Evolutionary conservation across 164 flowering plant genomes (phyloP).

Genomic region (Umbellularia californica): DNA sequence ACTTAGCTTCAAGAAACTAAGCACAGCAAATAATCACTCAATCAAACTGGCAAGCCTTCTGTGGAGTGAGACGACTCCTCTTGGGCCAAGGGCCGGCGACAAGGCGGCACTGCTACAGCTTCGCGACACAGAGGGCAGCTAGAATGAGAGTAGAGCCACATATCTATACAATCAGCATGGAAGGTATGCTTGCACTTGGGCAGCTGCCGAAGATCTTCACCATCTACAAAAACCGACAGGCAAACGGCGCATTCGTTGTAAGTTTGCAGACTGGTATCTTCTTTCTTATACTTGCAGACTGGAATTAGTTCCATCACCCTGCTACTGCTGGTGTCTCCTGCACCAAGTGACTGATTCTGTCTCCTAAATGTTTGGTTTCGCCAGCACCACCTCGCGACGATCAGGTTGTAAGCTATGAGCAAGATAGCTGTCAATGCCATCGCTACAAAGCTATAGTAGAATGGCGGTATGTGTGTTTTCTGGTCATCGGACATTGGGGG

Average conservation of each 20-base stretch:
- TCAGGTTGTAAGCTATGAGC: constrained; percentile 9
- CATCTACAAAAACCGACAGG: constrained; percentile 52
- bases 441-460: constrained; percentile 10
- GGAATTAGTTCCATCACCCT: constrained; percentile 5
- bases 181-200: constrained; percentile 60
- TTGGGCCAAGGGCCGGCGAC: background rate
- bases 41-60: background rate
- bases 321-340: background rate
- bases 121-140: constrained; percentile 71
- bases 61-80: background rate
- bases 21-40: no score
- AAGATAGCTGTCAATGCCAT: constrained; percentile 6
- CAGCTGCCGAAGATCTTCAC: constrained; percentile 43
- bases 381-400: constrained; percentile 16
- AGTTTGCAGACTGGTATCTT: constrained; percentile 17
- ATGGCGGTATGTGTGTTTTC: background rate
- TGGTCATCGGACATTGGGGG: constrained; percentile 1
- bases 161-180: constrained; percentile 61
- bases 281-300: constrained; percentile 24
- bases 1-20: no score
- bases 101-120: constrained; percentile 2
- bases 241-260: constrained; percentile 60
- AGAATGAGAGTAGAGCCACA: constrained; percentile 76
- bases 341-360: background rate
- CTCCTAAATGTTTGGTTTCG: constrained; percentile 4